These are phyloP conservation scores for Carex pumila DNA, from an alignment of 176 grass and related monocot species.

Conservation along the genomic window DNA sequence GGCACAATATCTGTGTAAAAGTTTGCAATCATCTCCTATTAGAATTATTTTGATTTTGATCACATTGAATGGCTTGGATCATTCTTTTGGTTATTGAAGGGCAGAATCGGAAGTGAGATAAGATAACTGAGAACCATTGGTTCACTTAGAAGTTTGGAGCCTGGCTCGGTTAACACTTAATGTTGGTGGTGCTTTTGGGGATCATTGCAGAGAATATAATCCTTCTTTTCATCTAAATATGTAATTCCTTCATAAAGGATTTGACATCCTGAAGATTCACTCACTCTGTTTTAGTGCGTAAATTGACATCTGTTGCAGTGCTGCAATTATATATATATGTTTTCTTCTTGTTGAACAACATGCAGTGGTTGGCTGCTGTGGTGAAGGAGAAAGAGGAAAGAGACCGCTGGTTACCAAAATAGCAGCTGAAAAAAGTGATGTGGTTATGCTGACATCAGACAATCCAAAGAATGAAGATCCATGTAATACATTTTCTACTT, in stretches of 20 bases:
- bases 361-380: constrained; percentile 90
- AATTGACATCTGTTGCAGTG: neutral
- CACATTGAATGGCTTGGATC: neutral
- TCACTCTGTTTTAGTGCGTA: neutral
- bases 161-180: neutral
- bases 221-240: neutral
- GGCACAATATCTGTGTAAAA: neutral
- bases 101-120: neutral
- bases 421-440: constrained; percentile 92
- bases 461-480: constrained; percentile 96
- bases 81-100: neutral
- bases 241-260: neutral
- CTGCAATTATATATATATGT: constrained; percentile 2
- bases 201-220: neutral
- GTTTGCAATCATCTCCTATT: neutral
- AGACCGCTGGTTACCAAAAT: constrained; percentile 91
- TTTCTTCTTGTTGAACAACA: constrained; percentile 22
- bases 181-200: neutral
- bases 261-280: neutral
- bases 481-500: constrained; percentile 30
- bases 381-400: constrained; percentile 87
- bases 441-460: constrained; percentile 96
- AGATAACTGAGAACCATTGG: neutral
- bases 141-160: neutral
- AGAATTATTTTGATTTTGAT: neutral